phyloP scores from a whole-genome alignment of 257 asterid genomes.

The Nicotiana obtusifolia region DNA sequence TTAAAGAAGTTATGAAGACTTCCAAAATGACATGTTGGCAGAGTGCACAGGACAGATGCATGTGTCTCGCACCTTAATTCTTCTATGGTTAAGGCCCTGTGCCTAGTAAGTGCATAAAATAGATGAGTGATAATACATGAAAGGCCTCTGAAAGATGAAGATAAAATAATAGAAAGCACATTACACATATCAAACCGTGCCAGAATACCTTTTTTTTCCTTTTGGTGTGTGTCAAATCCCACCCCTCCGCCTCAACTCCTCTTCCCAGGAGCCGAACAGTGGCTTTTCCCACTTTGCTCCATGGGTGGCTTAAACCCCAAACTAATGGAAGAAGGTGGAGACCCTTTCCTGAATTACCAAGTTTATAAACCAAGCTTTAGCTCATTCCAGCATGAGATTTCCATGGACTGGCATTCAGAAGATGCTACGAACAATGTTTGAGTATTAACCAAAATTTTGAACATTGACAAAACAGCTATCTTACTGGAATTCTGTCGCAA shows the following conservation, averaged over 20 bases:
- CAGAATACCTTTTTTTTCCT: background rate
- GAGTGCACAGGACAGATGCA: background rate
- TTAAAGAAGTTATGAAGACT: background rate
- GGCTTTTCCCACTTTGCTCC: background rate
- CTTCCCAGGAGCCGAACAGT: background rate
- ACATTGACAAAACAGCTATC: background rate
- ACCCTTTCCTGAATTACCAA: background rate
- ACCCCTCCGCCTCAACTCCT: background rate
- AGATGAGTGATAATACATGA: background rate
- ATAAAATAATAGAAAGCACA: background rate
- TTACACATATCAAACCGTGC: background rate
- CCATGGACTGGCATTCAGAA: background rate
- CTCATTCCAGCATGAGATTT: background rate
- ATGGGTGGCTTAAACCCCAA: background rate
- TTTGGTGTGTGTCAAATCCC: background rate
- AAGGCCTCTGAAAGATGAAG: background rate
- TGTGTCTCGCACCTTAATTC: background rate
- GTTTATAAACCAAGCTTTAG: background rate
- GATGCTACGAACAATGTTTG: background rate
- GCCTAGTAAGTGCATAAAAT: background rate
- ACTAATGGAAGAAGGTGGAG: background rate
- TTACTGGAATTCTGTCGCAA: background rate
- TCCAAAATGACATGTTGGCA: background rate
- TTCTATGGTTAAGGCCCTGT: background rate
- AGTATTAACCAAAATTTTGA: background rate